Evolutionary conservation across 345 rosid species (phyloP).

Genomic region (Rhizophora apiculata): DNA sequence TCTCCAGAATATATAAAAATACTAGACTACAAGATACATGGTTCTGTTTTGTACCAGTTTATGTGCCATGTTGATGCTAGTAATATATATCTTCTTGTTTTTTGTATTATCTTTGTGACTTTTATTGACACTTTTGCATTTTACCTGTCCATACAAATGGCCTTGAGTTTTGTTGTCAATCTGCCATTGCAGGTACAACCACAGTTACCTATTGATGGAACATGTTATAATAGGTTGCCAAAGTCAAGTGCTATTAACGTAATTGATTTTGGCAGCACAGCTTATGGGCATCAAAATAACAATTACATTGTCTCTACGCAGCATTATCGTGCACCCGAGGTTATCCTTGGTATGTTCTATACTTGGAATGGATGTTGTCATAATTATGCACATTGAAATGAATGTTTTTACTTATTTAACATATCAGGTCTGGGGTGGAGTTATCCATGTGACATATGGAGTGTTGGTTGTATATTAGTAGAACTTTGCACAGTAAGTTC

Average conservation of each 20-base stretch:
- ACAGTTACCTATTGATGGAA: conserved; percentile 33
- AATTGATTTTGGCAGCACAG: conserved; percentile 75
- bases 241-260: conserved; percentile 73
- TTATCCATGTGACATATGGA: conserved; percentile 69
- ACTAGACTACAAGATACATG: conserved; percentile 55
- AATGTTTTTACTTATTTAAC: conserved; percentile 8
- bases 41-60: background rate
- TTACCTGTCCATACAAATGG: background rate
- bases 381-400: conserved; percentile 9
- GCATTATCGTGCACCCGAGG: conserved; percentile 79
- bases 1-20: conserved; percentile 57
- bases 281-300: conserved; percentile 53
- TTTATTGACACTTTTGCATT: background rate
- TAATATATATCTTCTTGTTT: conserved; percentile 7
- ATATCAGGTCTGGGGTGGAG: conserved; percentile 68
- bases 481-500: conserved; percentile 63
- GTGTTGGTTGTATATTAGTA: conserved; percentile 67
- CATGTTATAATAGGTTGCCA: conserved; percentile 51
- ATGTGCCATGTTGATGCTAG: background rate
- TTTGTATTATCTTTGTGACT: background rate
- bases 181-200: conserved; percentile 31
- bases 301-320: conserved; percentile 65
- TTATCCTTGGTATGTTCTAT: conserved; percentile 52
- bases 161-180: conserved; percentile 7
- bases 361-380: background rate